Evolutionary conservation across 306 rosid species (phyloP), one percentile per base, ranked within the genome.

Genomic region (Luffa aegyptiaca): DNA sequence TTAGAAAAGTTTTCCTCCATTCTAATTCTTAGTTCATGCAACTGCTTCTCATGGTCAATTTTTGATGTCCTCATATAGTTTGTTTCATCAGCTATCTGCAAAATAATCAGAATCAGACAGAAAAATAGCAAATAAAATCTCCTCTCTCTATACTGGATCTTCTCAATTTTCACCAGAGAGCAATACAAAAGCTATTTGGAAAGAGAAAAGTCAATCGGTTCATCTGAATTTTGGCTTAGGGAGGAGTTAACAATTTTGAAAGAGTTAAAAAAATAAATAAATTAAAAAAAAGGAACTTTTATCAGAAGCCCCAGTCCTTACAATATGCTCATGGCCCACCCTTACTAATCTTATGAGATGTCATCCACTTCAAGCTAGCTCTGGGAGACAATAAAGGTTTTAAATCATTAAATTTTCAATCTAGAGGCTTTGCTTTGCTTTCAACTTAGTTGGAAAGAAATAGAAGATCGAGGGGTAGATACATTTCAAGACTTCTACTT

Each of bases 11-110:
- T 89, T 77, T 91, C 98, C 72, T 91, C 92, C 81, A 89, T 72
- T 91, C 91, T 92, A 81, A 84, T 83, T 52, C 70, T 85, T 80
- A 95, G 87, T 66, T 95, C 96, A 86, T 83, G 87, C 83, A 95
- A 83, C 90, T 92, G 97, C 84, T 86, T 90, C 75, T 77, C 65
- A n/a, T 92, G 97, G 63, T 92, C 98, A 44, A 82, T 59, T 76
- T 90, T 89, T 80, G 87, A 87, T 52, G 87, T 68, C 87, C 89
- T 89, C 68, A 90, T 86, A 85, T 88, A 92, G 78, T 86, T 92
- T 56, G 86, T 92, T 88, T 95, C 98, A 73, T 92, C 97, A 55
- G 87, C 84, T 79, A 90, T 91, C 98, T 95, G 87, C 86, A 90
- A 83, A 65, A 77, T 44, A 39, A 81, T 51, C 53, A 26, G 26